Conservation (phyloP, 2,329 filamentous ascomycete species). For the Microsporum canis region DNA sequence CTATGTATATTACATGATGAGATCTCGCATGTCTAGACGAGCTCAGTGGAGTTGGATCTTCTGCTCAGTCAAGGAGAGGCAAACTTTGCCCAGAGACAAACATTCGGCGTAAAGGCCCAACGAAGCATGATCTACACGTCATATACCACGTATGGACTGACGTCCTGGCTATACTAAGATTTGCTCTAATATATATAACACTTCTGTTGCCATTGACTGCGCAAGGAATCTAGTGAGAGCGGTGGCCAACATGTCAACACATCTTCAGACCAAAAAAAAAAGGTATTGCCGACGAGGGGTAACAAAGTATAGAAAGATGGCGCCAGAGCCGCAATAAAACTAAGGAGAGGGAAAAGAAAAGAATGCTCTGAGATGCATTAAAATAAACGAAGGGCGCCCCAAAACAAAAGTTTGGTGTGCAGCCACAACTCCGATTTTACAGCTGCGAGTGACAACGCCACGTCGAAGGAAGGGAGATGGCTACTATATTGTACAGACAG, state of each 20-base stretch:
- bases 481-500: not conserved
- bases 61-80: constrained; percentile 38
- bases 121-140: constrained; percentile 54
- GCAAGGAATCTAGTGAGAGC: not conserved
- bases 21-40: constrained; percentile 75
- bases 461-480: not conserved
- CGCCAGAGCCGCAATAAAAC: not conserved
- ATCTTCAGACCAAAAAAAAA: too few relatives aligned
- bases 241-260: not conserved
- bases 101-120: constrained; percentile 55
- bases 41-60: constrained; percentile 70
- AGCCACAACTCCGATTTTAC: not conserved
- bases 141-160: not conserved
- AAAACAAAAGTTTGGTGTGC: not conserved
- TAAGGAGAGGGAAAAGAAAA: not conserved
- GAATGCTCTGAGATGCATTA: not conserved
- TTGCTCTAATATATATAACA: constrained; percentile 28
- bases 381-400: not conserved
- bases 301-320: constrained; percentile 48
- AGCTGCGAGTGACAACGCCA: not conserved
- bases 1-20: constrained; percentile 56
- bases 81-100: constrained; percentile 92
- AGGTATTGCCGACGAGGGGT: not conserved
- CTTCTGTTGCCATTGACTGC: not conserved
- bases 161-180: constrained; percentile 61